These are phyloP conservation scores for Chamaecyparis obtusa DNA, from an alignment of 75 land plant genomes.

Conservation along the genomic window DNA sequence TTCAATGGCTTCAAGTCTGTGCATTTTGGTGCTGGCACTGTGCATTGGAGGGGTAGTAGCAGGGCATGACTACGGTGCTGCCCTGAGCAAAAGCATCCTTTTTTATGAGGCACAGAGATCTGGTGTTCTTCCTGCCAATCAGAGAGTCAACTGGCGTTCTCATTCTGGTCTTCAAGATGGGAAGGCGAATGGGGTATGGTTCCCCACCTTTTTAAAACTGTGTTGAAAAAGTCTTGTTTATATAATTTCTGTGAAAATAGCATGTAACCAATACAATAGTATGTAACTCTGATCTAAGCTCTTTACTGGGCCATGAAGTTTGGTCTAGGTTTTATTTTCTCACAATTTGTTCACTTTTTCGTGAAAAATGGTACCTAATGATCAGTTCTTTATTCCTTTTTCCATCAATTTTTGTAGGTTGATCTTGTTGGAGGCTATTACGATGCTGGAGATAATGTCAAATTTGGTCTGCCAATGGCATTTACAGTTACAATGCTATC, in stretches of 20 bases:
- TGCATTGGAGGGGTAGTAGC: conserved; percentile 11
- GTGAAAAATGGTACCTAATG: background rate
- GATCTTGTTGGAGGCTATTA: conserved; percentile 65
- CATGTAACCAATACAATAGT: background rate
- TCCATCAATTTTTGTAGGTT: conserved; percentile 20
- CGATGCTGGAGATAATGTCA: conserved; percentile 65
- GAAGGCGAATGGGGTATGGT: conserved; percentile 34
- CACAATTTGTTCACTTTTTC: background rate
- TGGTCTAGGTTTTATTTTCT: background rate
- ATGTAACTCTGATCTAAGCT: background rate
- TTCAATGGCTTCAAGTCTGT: conserved; percentile 8
- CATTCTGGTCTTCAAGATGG: conserved; percentile 79
- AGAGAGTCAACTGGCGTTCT: conserved; percentile 67
- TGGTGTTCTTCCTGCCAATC: conserved; percentile 51
- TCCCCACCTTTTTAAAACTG: background rate
- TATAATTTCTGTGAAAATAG: background rate
- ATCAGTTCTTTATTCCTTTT: background rate
- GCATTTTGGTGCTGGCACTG: background rate
- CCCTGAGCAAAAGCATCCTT: conserved; percentile 57
- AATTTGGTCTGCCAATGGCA: conserved; percentile 67
- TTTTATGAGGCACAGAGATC: conserved; percentile 84
- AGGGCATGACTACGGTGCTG: conserved; percentile 52
- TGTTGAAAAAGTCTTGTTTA: background rate
- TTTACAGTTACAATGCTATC: conserved; percentile 66
- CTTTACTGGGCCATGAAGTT: background rate